These are phyloP conservation scores for Chenopodium suecicum DNA, from an alignment of 148 eudicot species.

Conservation along the genomic window DNA sequence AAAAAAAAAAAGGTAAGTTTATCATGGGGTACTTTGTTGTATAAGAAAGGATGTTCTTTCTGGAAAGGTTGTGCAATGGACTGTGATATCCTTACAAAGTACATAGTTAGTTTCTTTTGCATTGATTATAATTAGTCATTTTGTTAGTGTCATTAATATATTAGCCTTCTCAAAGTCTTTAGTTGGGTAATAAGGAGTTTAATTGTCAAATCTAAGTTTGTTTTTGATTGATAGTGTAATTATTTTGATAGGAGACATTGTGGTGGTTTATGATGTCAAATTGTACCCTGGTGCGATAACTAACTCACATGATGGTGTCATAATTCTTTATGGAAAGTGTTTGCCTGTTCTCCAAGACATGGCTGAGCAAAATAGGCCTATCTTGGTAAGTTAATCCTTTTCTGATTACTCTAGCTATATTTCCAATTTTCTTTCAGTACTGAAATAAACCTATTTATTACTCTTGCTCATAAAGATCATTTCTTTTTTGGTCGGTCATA, in stretches of 20 bases:
- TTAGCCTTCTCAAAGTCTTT: neutral
- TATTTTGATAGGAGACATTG: conserved; percentile 62
- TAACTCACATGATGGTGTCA: conserved; percentile 97
- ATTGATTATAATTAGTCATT: no score
- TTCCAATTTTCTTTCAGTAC: neutral
- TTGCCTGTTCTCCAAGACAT: conserved; percentile 84
- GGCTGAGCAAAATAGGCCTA: conserved; percentile 81
- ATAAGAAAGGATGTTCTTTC: no score
- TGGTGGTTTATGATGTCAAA: conserved; percentile 52
- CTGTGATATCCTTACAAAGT: no score
- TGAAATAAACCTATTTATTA: neutral
- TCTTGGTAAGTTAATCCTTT: conserved; percentile 47
- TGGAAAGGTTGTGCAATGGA: no score
- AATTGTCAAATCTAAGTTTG: neutral
- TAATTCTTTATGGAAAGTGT: conserved; percentile 89
- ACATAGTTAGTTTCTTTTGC: no score
- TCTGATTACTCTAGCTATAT: neutral
- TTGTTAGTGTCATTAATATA: neutral
- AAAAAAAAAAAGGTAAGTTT: no score
- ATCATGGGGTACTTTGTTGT: no score
- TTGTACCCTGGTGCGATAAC: conserved; percentile 98
- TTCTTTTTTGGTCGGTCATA: no score
- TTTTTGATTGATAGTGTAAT: neutral
- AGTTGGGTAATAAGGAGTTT: neutral
- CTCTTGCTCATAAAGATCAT: conserved; percentile 13